Conservation (phyloP, 169 alveolate species). For the Amoebophrya sp. region DNA sequence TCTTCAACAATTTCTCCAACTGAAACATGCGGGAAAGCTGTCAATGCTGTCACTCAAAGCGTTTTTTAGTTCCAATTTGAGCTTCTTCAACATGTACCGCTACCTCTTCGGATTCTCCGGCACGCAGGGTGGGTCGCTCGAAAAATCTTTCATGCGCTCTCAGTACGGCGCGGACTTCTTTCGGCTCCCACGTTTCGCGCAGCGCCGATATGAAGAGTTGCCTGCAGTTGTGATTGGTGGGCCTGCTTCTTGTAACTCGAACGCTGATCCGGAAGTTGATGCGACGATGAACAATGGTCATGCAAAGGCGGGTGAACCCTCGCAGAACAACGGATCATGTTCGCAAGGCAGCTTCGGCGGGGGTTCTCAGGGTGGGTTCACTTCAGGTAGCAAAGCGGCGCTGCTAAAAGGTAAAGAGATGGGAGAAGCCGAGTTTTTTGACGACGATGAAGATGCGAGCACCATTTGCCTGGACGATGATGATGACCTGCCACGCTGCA, state of each 20-base stretch:
- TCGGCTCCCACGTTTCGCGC: slow-evolving; percentile 3
- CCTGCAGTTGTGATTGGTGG: not conserved
- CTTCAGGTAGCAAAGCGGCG: not conserved
- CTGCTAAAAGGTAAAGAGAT: not conserved
- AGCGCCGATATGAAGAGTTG: not conserved
- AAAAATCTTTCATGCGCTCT: not conserved
- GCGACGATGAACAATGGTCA: not conserved
- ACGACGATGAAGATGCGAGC: too few relatives aligned
- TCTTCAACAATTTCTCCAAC: slow-evolving; percentile 16
- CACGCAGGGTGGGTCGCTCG: not conserved
- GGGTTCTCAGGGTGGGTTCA: not conserved
- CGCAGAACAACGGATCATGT: too few relatives aligned
- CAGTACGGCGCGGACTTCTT: slow-evolving; percentile 11
- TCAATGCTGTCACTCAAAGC: not conserved
- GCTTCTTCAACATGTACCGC: not conserved
- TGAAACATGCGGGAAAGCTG: not conserved
- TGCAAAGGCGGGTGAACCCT: too few relatives aligned
- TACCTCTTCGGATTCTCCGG: not conserved
- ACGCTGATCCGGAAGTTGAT: not conserved
- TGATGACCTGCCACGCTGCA: too few relatives aligned
- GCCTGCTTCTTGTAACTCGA: not conserved
- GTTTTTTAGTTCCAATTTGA: not conserved
- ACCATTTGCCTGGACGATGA: too few relatives aligned
- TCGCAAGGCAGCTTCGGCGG: too few relatives aligned
- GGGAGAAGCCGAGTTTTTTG: too few relatives aligned